These are phyloP conservation scores for Extremus antarcticus DNA, from an alignment of 495 filamentous ascomycete species.

Conservation along the genomic window DNA sequence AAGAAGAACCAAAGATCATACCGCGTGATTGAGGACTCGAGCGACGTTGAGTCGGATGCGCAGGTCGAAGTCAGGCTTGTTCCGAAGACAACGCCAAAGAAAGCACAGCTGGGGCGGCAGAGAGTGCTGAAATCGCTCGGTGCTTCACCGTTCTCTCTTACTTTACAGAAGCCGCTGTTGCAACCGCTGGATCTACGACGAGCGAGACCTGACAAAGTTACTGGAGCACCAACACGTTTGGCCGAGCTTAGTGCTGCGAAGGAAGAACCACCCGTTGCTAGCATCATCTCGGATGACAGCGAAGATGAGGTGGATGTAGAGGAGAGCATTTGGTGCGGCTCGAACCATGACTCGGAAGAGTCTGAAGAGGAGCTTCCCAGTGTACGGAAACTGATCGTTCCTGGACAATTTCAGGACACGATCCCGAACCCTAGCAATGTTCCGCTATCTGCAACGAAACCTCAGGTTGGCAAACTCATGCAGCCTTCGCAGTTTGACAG, in stretches of 20 bases:
- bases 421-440: background rate
- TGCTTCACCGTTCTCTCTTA: background rate
- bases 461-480: background rate
- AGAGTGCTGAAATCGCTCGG: background rate
- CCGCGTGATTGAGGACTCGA: background rate
- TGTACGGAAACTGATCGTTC: slow-evolving; percentile 8
- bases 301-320: slow-evolving; percentile 13
- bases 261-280: background rate
- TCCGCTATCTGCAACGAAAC: background rate
- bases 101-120: background rate
- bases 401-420: background rate
- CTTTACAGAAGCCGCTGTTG: background rate
- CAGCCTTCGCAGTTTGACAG: background rate
- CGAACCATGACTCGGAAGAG: background rate
- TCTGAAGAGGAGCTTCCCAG: slow-evolving; percentile 21
- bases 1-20: slow-evolving; percentile 4
- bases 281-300: no score
- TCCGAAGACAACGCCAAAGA: background rate
- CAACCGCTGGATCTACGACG: background rate
- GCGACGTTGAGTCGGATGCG: background rate
- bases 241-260: no score
- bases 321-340: slow-evolving; percentile 25
- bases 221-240: no score
- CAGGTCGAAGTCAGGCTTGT: background rate
- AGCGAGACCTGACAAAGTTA: background rate